Evolutionary conservation across 75 land plant genomes (phyloP).

Genomic region (Sequoia sempervirens): DNA sequence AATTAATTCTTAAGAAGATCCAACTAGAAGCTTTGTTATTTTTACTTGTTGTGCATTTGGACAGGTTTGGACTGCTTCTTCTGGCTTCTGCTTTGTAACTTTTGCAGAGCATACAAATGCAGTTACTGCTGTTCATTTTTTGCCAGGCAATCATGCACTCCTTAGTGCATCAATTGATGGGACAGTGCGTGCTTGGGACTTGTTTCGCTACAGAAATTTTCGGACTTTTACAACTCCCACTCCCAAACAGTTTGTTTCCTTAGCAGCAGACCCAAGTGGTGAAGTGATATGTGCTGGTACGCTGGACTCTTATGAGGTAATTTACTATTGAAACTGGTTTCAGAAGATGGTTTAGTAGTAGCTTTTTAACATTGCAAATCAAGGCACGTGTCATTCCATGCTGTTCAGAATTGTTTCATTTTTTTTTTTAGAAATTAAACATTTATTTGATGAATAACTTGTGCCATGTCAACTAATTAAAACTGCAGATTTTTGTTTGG

Average conservation of each 20-base stretch:
- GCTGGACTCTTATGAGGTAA: slow-evolving; percentile 92
- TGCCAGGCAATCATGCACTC: slow-evolving; percentile 68
- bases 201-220: slow-evolving; percentile 91
- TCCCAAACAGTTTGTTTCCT: slow-evolving; percentile 91
- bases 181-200: slow-evolving; percentile 96
- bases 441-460: slow-evolving; percentile 3
- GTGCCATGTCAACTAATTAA: neutral
- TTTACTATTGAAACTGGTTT: neutral
- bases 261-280: slow-evolving; percentile 87
- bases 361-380: neutral
- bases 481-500: slow-evolving; percentile 91
- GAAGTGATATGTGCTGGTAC: slow-evolving; percentile 97
- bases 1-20: neutral
- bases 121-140: slow-evolving; percentile 87
- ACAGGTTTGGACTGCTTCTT: slow-evolving; percentile 86
- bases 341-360: neutral
- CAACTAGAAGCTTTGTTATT: neutral
- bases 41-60: neutral
- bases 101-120: slow-evolving; percentile 96
- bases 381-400: neutral
- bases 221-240: slow-evolving; percentile 88
- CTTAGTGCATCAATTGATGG: slow-evolving; percentile 97
- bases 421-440: neutral
- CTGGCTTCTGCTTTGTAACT: slow-evolving; percentile 95
- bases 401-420: neutral